Evolutionary conservation across 2,329 filamentous ascomycete genomes (phyloP).

Genomic region (Coniochaeta sp.): DNA sequence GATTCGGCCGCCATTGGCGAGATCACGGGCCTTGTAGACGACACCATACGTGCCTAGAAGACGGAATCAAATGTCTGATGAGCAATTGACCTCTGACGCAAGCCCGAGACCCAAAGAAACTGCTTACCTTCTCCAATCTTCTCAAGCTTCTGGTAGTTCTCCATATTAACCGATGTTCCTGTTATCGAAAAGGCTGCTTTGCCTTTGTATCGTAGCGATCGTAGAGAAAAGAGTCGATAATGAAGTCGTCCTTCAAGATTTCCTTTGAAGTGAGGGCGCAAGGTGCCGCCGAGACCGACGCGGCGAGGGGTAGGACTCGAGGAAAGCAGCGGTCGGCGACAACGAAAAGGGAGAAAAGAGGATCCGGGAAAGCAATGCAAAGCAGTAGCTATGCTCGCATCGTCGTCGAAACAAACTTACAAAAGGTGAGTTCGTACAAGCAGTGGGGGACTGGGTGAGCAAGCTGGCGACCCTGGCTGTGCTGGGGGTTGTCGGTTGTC

Average conservation of each 20-base stretch:
- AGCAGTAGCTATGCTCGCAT: conserved; percentile 1
- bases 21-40: conserved; percentile 83
- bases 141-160: conserved; percentile 89
- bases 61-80: neutral
- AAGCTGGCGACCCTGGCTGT: neutral
- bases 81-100: neutral
- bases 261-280: neutral
- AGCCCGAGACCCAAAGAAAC: neutral
- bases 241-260: neutral
- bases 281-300: neutral
- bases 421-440: neutral
- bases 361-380: neutral
- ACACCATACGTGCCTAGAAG: conserved; percentile 76
- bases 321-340: neutral
- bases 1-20: conserved; percentile 69
- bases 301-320: neutral
- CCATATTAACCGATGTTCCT: conserved; percentile 44
- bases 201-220: neutral
- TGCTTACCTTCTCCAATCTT: conserved; percentile 80
- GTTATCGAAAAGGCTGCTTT: neutral
- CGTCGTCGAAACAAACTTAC: neutral
- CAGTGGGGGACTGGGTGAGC: neutral
- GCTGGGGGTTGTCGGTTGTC: neutral
- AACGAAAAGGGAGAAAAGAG: neutral
- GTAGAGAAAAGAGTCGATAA: neutral